Base-by-base conservation (phyloP, 306 rosid species). In the Comarum palustre region DNA sequence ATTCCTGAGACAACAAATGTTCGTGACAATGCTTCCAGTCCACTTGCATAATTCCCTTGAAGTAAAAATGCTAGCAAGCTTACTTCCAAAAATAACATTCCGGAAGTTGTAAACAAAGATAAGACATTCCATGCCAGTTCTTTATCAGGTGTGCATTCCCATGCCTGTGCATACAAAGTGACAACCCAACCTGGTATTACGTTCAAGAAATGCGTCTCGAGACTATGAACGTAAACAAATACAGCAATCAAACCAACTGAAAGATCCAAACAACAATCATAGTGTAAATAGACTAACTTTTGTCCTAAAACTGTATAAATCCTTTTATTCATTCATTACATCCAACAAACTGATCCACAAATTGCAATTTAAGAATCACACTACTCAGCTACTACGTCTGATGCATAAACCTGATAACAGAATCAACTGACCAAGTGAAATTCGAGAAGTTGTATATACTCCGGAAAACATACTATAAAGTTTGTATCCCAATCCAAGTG, bases 41-140 rank as follows among this genome's bases (percentile, higher is more conserved):
- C 92, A 69, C 88, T 84, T 8, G 86, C 91, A 71, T 79, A 77
- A 74, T 93, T 93, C 67, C 98, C 98, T 80, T 93, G 94, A 68
- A 90, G 84, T 68, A 93, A 83, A 86, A 93, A 93, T 20, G 98
- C 92, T 80, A 93, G 84, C 86, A 93, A 86, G 84, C 98, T 93
- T 46, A 93, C 94, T 91, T 93, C 98, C 75, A 93, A 85, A 82
- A 93, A 93, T 70, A 93, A 85, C 98, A 93, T 90, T 75, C 97
- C 98, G 3, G 96, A 90, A 61, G 94, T 76, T 43, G 98, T 90
- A 82, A 88, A 87, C 80, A 90, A 71, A 61, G 98, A 84, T 34
- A 93, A 69, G 79, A 90, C 67, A 86, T 89, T 87, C 97, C 98
- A 93, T 1, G 86, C 72, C 15, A 83, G 52, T 80, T 86, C 86